Base-by-base conservation (phyloP, 352 stramenopile genomes). In the Phytophthora palmivora region DNA sequence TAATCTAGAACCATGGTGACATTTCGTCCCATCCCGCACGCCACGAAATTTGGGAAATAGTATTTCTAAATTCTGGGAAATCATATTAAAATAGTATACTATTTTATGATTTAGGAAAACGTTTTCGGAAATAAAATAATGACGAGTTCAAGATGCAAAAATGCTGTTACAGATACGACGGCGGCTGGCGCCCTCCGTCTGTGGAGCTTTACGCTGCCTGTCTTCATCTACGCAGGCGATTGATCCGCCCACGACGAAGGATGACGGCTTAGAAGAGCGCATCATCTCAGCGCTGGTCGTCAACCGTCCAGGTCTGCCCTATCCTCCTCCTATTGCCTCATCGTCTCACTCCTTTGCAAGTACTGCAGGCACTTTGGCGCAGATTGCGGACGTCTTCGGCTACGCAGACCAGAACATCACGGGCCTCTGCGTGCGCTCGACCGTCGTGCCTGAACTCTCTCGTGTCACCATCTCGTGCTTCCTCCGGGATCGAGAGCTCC, bases 241-340 rank as follows among this genome's bases (percentile, higher is more conserved):
- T 11, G 16, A 44, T 1, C 34, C 36, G 7, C 28, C n/a, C 8
- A 57, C 41, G 33, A 9, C 24, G 1, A 57, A 58, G 34, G 11
- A 48, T 11, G 41, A 46, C 26, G 45, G 36, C 24, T 38, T 63
- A 7, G 58, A 92, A 55, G 84, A 92, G 55, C 78, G 79, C 9
- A 90, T 90, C 69, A 86, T 92, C 63, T 92, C 81, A 10, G 74
- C 79, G 33, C 76, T 92, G 4, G 84, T 92, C 0, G 81, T 91
- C 7, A 92, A 92, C 37, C 78, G 78, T 15, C 79, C 82, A 41
- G 79, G 71, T 84, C 22, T 12, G 30, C 34, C 15, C 21, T 9
- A 46, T 16, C 19, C 22, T 24, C 37, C 14, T 36, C 2, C 16
- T 34, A 56, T n/a, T n/a, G n/a, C n/a, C n/a, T n/a, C n/a, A n/a